phyloP scores from a whole-genome alignment of 371 early-diverging fungal species.

The Mucor piriformis region DNA sequence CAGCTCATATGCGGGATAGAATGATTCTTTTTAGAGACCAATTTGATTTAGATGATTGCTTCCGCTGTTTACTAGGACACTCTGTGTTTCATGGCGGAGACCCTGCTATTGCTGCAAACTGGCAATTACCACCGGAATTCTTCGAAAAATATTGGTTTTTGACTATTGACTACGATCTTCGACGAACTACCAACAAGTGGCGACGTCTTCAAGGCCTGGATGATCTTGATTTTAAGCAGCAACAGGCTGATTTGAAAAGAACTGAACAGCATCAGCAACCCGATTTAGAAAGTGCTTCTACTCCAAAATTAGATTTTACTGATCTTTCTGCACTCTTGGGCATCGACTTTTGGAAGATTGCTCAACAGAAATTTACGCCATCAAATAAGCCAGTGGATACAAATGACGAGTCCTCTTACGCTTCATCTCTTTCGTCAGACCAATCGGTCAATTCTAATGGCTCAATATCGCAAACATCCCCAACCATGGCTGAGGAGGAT shows the following conservation, averaged over 20 bases:
- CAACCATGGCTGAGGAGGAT: constrained; percentile 13
- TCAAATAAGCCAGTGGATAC: not conserved
- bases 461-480: constrained; percentile 10
- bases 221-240: constrained; percentile 29
- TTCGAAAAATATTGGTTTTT: constrained; percentile 63
- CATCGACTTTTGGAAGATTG: constrained; percentile 25
- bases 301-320: constrained; percentile 3
- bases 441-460: constrained; percentile 10
- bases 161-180: constrained; percentile 49
- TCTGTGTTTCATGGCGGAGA: constrained; percentile 63
- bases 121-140: constrained; percentile 60
- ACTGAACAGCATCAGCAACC: not conserved
- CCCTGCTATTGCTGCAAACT: constrained; percentile 57
- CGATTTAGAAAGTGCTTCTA: not conserved
- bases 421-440: constrained; percentile 28
- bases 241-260: constrained; percentile 23
- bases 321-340: constrained; percentile 29
- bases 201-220: constrained; percentile 33
- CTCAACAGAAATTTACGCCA: constrained; percentile 4
- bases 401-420: constrained; percentile 6
- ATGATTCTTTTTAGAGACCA: constrained; percentile 64
- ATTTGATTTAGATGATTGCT: constrained; percentile 64
- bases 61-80: constrained; percentile 49
- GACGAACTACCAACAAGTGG: constrained; percentile 41
- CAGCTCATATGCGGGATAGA: constrained; percentile 62